Base-by-base conservation (phyloP, 805 yeast genomes). In the Candida arabinofermentans region DNA sequence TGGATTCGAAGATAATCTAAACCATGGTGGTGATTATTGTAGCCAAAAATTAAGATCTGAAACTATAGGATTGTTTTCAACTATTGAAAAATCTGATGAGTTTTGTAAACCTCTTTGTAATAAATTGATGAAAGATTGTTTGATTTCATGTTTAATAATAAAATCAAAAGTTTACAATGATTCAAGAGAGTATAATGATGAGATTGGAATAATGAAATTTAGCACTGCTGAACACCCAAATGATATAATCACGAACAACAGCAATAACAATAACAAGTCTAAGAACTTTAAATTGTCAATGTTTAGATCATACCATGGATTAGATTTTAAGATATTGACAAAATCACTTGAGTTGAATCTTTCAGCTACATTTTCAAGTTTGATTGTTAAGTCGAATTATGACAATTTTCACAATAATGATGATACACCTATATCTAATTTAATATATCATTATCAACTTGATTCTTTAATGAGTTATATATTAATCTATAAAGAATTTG, bases 141-240 rank as follows among this genome's bases (percentile, higher is more conserved):
- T 66, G 26, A 61, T 67, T 1, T 41, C 66, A 13, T 64, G 56
- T 40, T 62, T 59, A 44, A 35, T 68, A 0, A 44, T 72, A 14
- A 65, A 62, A 40, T 66, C 67, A 27, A 56, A 58, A 35, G 39
- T 51, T 23, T 55, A 49, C 43, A 46, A 46, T 31, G 41, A 38
- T 24, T 34, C 59, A 17, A 41, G 43, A 18, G 46, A 40, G 12
- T 34, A 41, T 30, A 54, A 57, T 38, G 46, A 50, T 24, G 55
- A 49, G 29, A 37, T 48, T 1, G 50, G 45, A 27, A 27, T 52
- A 3, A 44, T 52, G 53, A 49, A 39, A 19, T 52, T 50, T 31
- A 47, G 52, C 6, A 31, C 53, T 3, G 44, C 43, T 17, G 40
- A 49, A 6, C 50, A 44, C 34, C 38, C 49, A 4, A 37, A 32